These are phyloP conservation scores for Lodderomyces pseudojiufengensis DNA, from an alignment of 1,139 yeast genomes.

Conservation along the genomic window DNA sequence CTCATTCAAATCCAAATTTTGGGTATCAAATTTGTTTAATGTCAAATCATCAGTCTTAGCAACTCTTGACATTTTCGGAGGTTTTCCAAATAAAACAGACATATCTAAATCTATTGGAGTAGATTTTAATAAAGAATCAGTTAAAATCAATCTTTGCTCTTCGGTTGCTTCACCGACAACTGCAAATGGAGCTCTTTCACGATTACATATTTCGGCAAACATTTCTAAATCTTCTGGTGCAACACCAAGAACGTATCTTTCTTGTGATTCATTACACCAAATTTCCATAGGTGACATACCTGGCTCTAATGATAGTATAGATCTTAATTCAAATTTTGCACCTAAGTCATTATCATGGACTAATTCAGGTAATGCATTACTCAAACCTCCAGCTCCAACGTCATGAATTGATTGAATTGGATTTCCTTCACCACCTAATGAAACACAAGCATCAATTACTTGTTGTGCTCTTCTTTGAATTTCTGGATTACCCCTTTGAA, in stretches of 20 bases:
- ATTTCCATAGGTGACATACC: conserved; percentile 99
- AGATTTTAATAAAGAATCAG: conserved; percentile 68
- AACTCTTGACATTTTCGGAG: conserved; percentile 90
- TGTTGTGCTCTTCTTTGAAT: conserved; percentile 99
- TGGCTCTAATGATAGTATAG: conserved; percentile 87
- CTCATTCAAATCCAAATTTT: conserved; percentile 42
- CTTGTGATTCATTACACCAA: conserved; percentile 99
- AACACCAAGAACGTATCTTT: conserved; percentile 93
- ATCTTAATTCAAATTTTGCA: conserved; percentile 87
- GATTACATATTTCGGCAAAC: conserved; percentile 77
- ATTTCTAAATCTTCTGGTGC: conserved; percentile 70
- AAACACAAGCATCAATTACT: conserved; percentile 91
- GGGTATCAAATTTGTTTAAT: conserved; percentile 45
- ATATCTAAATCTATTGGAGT: conserved; percentile 95
- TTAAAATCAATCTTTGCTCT: conserved; percentile 77
- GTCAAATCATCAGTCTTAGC: conserved; percentile 63
- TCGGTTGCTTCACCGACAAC: conserved; percentile 93
- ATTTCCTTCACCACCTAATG: conserved; percentile 65
- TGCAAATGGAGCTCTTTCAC: conserved; percentile 96
- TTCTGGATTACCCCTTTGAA: conserved; percentile 99
- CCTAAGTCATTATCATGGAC: conserved; percentile 97
- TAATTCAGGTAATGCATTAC: conserved; percentile 95
- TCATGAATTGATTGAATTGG: conserved; percentile 97
- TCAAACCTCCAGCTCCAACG: conserved; percentile 99
- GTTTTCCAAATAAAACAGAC: conserved; percentile 95